These are phyloP conservation scores for Xerocomus minutiporus DNA, from an alignment of 1,284 basidiomycete species.

Conservation along the genomic window DNA sequence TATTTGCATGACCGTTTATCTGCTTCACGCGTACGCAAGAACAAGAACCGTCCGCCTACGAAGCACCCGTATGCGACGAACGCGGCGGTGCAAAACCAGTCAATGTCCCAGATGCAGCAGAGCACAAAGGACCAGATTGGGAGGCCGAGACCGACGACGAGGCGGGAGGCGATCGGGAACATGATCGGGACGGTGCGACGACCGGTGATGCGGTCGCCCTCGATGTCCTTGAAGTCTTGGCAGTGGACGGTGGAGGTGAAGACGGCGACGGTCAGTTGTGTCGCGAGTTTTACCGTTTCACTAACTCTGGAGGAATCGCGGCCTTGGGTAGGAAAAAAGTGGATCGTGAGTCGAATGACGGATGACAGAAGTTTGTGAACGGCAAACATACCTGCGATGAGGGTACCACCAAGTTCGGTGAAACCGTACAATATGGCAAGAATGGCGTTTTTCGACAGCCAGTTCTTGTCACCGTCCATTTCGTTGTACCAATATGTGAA, in stretches of 20 bases:
- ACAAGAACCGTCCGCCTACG: constrained; percentile 29
- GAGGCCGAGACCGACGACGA: background rate
- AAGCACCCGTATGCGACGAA: constrained; percentile 29
- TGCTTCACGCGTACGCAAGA: constrained; percentile 18
- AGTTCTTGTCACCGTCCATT: constrained; percentile 34
- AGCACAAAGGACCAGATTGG: constrained; percentile 6
- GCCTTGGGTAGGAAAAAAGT: background rate
- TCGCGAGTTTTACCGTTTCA: constrained; percentile 21
- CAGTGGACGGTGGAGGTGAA: constrained; percentile 38
- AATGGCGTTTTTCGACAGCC: constrained; percentile 35
- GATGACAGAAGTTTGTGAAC: no score
- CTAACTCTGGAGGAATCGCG: constrained; percentile 9
- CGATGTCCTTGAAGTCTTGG: constrained; percentile 39
- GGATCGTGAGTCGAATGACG: background rate
- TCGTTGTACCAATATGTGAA: constrained; percentile 38
- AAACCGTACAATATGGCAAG: constrained; percentile 38
- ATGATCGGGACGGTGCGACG: constrained; percentile 36
- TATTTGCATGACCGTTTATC: constrained; percentile 33
- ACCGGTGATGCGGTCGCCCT: constrained; percentile 33
- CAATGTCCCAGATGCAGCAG: constrained; percentile 26
- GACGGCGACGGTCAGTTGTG: constrained; percentile 25
- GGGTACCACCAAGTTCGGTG: constrained; percentile 38
- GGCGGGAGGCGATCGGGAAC: constrained; percentile 20
- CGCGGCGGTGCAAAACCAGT: constrained; percentile 18
- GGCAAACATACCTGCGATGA: constrained; percentile 32